Base-by-base conservation (phyloP, 148 eudicot species). In the Drosera capensis region DNA sequence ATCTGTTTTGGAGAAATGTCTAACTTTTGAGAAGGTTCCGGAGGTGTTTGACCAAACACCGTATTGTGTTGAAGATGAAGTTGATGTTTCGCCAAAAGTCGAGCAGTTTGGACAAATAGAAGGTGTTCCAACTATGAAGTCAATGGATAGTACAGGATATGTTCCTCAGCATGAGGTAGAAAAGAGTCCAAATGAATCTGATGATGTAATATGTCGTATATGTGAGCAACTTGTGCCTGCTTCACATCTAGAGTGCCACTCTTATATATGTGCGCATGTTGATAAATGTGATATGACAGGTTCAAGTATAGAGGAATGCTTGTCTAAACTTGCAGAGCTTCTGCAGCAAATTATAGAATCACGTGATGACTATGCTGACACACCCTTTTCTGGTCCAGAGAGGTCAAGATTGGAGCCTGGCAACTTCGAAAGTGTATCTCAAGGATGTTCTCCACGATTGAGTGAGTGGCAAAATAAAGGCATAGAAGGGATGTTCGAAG, bases 241-340 rank as follows among this genome's bases (percentile, higher is more conserved):
- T 23, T 35, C 53, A 14, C 66, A 64, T 22, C 60, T 77, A 70
- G 79, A 77, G 53, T 55, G 65, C 34, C 84, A 77, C 66, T 77
- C 84, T 5, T 77, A 70, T 44, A 64, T 77, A 70, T 77, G 84
- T 64, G 84, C 84, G 17, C 55, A 66, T 58, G 84, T 76, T 29
- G 79, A 77, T 44, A 77, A 73, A 52, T 73, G 79, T 55, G 79
- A 66, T 52, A 47, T 51, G 13, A 63, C 55, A 15, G 41, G 57
- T 60, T 28, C 46, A 41, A 74, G 65, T 58, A 48, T 70, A 42
- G 64, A 77, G 51, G 79, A 60, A 23, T 63, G 71, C 25, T 59
- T 77, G 28, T 59, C 39, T 38, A 73, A 64, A 49, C 65, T 77
- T 51, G 65, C 79, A 26, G 72, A 77, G 51, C 23, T 77, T 46